These are phyloP conservation scores for Suillus luteus DNA, from an alignment of 768 basidiomycete genomes.

Conservation along the genomic window DNA sequence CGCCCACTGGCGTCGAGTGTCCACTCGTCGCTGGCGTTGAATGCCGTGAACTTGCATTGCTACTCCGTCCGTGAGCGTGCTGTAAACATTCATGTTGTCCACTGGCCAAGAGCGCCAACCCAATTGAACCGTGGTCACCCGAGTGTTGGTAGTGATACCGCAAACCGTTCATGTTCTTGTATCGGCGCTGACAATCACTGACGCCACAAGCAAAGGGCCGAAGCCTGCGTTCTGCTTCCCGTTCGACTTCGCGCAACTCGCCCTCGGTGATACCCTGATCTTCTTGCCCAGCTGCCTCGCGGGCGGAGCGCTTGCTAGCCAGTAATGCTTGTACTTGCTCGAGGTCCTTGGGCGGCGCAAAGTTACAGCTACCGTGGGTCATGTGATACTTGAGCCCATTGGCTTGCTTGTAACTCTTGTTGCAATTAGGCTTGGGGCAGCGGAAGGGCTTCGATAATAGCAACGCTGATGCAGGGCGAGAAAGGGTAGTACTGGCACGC, in stretches of 20 bases:
- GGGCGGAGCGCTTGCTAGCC: conserved; percentile 44
- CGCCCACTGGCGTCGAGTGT: conserved; percentile 33
- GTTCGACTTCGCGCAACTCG: conserved; percentile 71
- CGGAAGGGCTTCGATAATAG: conserved; percentile 83
- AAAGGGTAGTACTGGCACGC: conserved; percentile 48
- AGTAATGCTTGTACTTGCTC: conserved; percentile 76
- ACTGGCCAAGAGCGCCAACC: conserved; percentile 78
- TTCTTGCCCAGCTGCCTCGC: conserved; percentile 45
- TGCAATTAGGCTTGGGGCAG: conserved; percentile 94
- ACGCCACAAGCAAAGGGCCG: conserved; percentile 90
- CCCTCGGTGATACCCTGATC: conserved; percentile 52
- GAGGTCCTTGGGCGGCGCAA: conserved; percentile 84
- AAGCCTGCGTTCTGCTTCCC: conserved; percentile 80
- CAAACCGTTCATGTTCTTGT: conserved; percentile 99
- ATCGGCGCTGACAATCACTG: conserved; percentile 82
- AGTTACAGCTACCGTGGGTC: conserved; percentile 91
- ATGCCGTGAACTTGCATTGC: conserved; percentile 33
- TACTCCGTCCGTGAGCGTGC: conserved; percentile 33
- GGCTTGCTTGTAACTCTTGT: conserved; percentile 95
- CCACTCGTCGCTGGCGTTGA: conserved; percentile 35
- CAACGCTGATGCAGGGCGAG: conserved; percentile 57
- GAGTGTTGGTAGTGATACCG: conserved; percentile 97
- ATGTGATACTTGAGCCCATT: conserved; percentile 95
- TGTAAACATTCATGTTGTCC: conserved; percentile 64
- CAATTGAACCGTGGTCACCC: conserved; percentile 91